Percentiles rank a stretch among this genome's conserved stretches.
These are phyloP conservation scores for Scenedesmus sp. DNA, from an alignment of 163 green algal genomes.

Conservation along the genomic window DNA sequence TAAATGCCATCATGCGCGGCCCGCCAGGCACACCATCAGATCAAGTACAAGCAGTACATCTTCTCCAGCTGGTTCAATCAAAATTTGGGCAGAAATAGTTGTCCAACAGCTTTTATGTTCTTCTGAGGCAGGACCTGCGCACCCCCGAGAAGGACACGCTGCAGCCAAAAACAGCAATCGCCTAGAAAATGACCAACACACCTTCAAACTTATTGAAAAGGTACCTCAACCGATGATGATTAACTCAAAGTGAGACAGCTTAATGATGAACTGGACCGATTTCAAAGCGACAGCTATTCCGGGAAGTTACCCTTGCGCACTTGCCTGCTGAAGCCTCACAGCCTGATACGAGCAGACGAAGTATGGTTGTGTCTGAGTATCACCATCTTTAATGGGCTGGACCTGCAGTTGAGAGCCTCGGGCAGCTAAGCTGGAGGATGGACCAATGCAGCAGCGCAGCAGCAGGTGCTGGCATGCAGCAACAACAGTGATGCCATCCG, in stretches of 20 bases:
- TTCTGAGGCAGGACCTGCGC: neutral
- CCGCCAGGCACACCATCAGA: neutral
- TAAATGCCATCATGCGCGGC: neutral
- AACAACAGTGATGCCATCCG: neutral
- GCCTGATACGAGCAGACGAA: neutral
- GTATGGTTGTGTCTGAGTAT: neutral
- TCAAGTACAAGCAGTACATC: conserved; percentile 9
- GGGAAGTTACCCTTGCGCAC: neutral
- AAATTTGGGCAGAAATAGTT: neutral
- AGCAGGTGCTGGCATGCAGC: conserved; percentile 8
- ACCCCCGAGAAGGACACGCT: neutral
- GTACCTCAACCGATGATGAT: neutral
- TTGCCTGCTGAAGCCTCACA: neutral
- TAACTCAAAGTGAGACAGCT: too few relatives aligned
- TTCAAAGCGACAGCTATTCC: neutral
- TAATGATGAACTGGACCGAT: neutral
- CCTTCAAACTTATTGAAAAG: neutral
- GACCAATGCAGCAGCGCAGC: neutral
- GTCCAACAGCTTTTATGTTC: neutral
- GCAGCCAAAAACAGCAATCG: neutral
- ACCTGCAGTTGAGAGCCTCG: neutral
- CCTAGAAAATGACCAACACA: neutral
- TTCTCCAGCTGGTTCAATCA: neutral
- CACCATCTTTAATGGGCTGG: neutral
- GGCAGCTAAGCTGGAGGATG: neutral